A percentile compares a stretch with the other conserved stretches of the same genome.
Evolutionary conservation across 2,329 filamentous ascomycete genomes (phyloP).

Genomic region (Aspergillus neoniger): DNA sequence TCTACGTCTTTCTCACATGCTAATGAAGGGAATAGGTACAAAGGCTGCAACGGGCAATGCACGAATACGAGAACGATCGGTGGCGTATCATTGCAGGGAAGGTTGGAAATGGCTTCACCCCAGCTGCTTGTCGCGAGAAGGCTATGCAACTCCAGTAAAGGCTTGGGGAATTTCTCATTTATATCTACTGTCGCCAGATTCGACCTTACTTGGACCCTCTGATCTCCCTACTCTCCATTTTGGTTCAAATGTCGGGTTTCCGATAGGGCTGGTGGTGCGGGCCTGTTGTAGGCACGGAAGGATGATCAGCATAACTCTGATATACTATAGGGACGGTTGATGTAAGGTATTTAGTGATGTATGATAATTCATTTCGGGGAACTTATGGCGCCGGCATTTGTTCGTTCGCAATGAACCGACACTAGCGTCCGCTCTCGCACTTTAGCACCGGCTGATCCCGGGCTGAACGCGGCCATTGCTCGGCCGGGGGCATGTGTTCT

Average conservation of each 20-base stretch:
- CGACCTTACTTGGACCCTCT: slow-evolving; percentile 7
- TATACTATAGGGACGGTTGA: slow-evolving; percentile 17
- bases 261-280: slow-evolving; percentile 7
- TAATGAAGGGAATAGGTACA: slow-evolving; percentile 33
- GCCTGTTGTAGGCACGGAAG: slow-evolving; percentile 13
- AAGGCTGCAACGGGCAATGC: slow-evolving; percentile 42
- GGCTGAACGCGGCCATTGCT: not conserved
- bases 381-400: slow-evolving; percentile 2
- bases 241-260: not conserved
- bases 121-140: slow-evolving; percentile 81
- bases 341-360: slow-evolving; percentile 18
- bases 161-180: slow-evolving; percentile 5
- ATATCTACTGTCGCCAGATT: slow-evolving; percentile 4
- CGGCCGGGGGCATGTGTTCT: not conserved
- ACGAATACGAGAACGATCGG: slow-evolving; percentile 63
- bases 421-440: slow-evolving; percentile 5
- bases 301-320: slow-evolving; percentile 13
- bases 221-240: slow-evolving; percentile 1
- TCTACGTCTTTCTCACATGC: slow-evolving; percentile 4
- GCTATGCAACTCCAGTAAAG: slow-evolving; percentile 49
- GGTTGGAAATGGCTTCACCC: slow-evolving; percentile 86
- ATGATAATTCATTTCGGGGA: slow-evolving; percentile 16
- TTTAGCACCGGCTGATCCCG: not conserved
- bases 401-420: slow-evolving; percentile 2
- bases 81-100: slow-evolving; percentile 92